These are phyloP conservation scores for Lachancea waltii DNA, from an alignment of 805 yeast species.

Conservation along the genomic window DNA sequence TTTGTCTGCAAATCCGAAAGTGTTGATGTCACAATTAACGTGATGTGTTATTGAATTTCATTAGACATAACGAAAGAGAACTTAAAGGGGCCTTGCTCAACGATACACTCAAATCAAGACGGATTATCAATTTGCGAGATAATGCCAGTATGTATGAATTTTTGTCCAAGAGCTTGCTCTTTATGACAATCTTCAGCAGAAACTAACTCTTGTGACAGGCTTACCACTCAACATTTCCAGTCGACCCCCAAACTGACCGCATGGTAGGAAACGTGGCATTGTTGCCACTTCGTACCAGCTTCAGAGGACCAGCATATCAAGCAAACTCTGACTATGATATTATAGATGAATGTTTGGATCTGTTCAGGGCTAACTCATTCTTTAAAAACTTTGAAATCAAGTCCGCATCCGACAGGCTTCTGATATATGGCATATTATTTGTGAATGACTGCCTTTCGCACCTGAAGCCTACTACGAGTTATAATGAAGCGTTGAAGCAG, in stretches of 20 bases:
- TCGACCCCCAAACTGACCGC: constrained; percentile 54
- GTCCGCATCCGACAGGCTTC: constrained; percentile 86
- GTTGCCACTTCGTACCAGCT: constrained; percentile 77
- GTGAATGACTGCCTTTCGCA: constrained; percentile 77
- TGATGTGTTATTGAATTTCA: too few relatives aligned
- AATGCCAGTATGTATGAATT: background rate
- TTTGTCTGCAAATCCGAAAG: background rate
- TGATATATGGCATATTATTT: constrained; percentile 89
- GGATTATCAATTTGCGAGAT: background rate
- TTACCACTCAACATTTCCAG: constrained; percentile 72
- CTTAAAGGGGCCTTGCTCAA: background rate
- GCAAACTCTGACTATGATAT: constrained; percentile 75
- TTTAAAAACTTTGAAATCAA: constrained; percentile 95
- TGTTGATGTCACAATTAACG: too few relatives aligned
- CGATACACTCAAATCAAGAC: background rate
- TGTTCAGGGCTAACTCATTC: constrained; percentile 92
- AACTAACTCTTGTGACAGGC: constrained; percentile 40
- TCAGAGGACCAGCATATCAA: constrained; percentile 89
- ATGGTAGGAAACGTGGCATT: constrained; percentile 73
- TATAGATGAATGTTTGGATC: constrained; percentile 82
- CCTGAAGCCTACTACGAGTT: constrained; percentile 43
- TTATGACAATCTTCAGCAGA: background rate
- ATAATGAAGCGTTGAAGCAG: constrained; percentile 55
- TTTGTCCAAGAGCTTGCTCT: background rate
- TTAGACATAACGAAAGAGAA: background rate